Evolutionary conservation across 495 filamentous ascomycete genomes (phyloP).

Genomic region (Cercophora newfieldiana): DNA sequence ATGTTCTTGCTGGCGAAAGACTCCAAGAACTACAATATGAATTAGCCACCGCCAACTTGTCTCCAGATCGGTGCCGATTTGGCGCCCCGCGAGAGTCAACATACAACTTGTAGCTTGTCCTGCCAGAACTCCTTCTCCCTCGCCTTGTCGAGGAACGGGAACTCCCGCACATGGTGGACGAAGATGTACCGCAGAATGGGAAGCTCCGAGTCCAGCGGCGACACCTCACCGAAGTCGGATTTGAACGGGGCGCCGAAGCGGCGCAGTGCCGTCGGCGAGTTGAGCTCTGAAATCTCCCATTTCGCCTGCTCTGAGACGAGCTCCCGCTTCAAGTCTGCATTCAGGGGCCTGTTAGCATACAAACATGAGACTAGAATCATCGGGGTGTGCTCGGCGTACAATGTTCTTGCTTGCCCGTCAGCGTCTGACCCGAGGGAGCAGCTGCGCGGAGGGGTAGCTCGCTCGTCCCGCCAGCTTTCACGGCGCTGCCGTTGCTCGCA

Average conservation of each 20-base stretch:
- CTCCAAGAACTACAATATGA: slow-evolving; percentile 73
- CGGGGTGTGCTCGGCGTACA: slow-evolving; percentile 62
- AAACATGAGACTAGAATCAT: background rate
- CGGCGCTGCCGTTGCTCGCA: slow-evolving; percentile 12
- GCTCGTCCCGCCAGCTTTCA: slow-evolving; percentile 15
- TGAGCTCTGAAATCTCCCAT: slow-evolving; percentile 86
- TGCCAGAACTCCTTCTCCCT: slow-evolving; percentile 99
- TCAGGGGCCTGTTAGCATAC: slow-evolving; percentile 4
- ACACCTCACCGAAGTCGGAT: slow-evolving; percentile 87
- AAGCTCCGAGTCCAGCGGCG: slow-evolving; percentile 89
- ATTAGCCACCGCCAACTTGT: background rate
- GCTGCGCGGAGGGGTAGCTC: slow-evolving; percentile 23
- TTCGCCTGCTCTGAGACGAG: slow-evolving; percentile 86
- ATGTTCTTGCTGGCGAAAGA: slow-evolving; percentile 98
- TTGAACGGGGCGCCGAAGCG: slow-evolving; percentile 94
- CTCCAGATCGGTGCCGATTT: background rate
- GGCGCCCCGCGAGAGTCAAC: slow-evolving; percentile 34
- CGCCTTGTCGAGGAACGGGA: slow-evolving; percentile 93
- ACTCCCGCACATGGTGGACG: slow-evolving; percentile 95
- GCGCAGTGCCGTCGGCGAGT: slow-evolving; percentile 89
- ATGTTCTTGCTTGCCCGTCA: slow-evolving; percentile 98
- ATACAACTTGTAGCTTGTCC: slow-evolving; percentile 90
- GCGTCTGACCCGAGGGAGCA: slow-evolving; percentile 34
- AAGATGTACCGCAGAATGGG: slow-evolving; percentile 96
- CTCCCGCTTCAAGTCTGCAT: slow-evolving; percentile 91